Conservation (phyloP, 495 filamentous ascomycete species). For the Astrocystis sublimbata region DNA sequence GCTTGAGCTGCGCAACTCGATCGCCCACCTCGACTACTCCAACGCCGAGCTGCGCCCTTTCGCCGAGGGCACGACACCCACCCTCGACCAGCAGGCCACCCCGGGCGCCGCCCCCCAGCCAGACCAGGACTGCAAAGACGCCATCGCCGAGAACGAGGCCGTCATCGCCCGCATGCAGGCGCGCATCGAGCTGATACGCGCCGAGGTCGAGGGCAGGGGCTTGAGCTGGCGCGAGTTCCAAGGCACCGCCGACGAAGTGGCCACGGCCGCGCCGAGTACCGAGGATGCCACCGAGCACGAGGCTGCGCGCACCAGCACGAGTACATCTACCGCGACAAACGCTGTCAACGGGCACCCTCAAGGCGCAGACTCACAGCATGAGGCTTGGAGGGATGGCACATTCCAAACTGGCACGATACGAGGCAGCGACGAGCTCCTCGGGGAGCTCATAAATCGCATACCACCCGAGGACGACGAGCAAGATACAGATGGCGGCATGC, state of each 20-base stretch:
- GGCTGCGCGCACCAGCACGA: too few relatives aligned
- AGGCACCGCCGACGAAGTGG: slow-evolving; percentile 29
- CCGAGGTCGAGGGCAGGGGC: slow-evolving; percentile 75
- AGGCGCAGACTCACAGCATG: slow-evolving; percentile 22
- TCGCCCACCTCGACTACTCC: slow-evolving; percentile 76
- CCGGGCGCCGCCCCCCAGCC: slow-evolving; percentile 34
- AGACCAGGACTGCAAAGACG: slow-evolving; percentile 66
- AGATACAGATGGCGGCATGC: slow-evolving; percentile 62
- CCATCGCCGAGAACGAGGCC: slow-evolving; percentile 72
- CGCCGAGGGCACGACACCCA: slow-evolving; percentile 39
- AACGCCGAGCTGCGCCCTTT: slow-evolving; percentile 71
- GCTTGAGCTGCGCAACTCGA: slow-evolving; percentile 78
- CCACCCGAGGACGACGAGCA: slow-evolving; percentile 36
- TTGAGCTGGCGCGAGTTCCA: slow-evolving; percentile 65
- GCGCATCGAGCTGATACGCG: slow-evolving; percentile 65
- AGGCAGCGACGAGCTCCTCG: slow-evolving; percentile 49
- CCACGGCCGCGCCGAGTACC: slow-evolving; percentile 29
- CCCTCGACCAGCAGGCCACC: slow-evolving; percentile 24
- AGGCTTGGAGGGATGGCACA: slow-evolving; percentile 56
- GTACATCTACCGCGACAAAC: slow-evolving; percentile 19
- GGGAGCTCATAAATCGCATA: slow-evolving; percentile 39
- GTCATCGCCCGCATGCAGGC: slow-evolving; percentile 74
- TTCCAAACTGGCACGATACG: slow-evolving; percentile 54
- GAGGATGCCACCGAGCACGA: slow-evolving; percentile 29
- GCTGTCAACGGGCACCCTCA: slow-evolving; percentile 37